Evolutionary conservation across 306 rosid species (phyloP).

Genomic region (Vachellia collinsii): DNA sequence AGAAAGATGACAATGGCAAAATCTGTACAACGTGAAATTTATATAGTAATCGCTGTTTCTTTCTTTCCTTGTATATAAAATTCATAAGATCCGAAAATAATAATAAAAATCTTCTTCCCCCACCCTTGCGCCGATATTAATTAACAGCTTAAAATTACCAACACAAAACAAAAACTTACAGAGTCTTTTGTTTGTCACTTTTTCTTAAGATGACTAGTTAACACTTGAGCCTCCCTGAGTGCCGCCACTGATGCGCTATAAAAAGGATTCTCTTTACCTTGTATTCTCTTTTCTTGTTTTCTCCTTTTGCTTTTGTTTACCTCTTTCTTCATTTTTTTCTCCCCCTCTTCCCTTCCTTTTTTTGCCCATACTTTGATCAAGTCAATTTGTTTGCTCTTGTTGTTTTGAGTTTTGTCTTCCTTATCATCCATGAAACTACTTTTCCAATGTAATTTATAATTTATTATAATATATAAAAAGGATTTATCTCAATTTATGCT

Average conservation of each 20-base stretch:
- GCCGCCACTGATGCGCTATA: constrained; percentile 54
- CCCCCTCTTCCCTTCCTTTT: neutral
- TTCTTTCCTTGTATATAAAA: neutral
- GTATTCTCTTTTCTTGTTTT: neutral
- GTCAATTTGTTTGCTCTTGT: constrained; percentile 28
- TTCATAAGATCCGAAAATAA: neutral
- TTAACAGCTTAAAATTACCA: neutral
- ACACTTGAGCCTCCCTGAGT: constrained; percentile 40
- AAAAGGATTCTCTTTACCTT: constrained; percentile 12
- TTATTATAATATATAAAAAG: too few species aligned
- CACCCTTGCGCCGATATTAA: neutral
- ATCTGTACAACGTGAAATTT: constrained; percentile 24
- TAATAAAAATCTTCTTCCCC: neutral
- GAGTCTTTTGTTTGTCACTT: neutral
- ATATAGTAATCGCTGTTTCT: constrained; percentile 21
- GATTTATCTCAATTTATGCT: too few species aligned
- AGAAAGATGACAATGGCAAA: constrained; percentile 29
- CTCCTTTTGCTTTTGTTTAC: neutral
- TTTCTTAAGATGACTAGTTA: neutral
- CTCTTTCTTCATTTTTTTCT: neutral
- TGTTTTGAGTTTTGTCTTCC: neutral
- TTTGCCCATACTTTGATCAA: neutral
- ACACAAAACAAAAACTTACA: neutral
- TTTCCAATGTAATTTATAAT: too few species aligned
- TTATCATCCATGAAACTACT: neutral